Conservation (phyloP, 345 rosid genomes). For the Eucalyptus marginata region DNA sequence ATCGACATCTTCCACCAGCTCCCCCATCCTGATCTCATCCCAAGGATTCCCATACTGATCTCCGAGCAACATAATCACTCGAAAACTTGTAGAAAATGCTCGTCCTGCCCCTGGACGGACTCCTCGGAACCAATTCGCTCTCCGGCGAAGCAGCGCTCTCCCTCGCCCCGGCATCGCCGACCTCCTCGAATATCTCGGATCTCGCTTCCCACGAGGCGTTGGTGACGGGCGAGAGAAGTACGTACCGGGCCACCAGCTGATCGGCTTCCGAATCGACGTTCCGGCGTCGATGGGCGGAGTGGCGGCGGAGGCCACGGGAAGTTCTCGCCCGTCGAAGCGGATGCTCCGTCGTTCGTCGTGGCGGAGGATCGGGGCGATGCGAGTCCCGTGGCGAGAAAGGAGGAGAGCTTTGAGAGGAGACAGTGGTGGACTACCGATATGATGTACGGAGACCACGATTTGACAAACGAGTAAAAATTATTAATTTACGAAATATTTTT, state of each 20-base stretch:
- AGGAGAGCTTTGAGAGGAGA: too few relatives aligned
- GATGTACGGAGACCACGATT: neutral
- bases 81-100: too few relatives aligned
- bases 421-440: too few relatives aligned
- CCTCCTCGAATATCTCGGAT: too few relatives aligned
- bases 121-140: too few relatives aligned
- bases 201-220: too few relatives aligned
- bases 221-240: too few relatives aligned
- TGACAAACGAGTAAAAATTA: too few relatives aligned
- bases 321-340: neutral
- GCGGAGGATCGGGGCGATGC: neutral
- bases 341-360: neutral
- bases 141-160: too few relatives aligned
- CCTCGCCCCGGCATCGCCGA: too few relatives aligned
- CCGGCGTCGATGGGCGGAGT: conserved; percentile 55
- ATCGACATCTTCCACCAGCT: conserved; percentile 81
- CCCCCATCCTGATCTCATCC: conserved; percentile 28
- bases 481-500: too few relatives aligned
- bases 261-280: conserved; percentile 58
- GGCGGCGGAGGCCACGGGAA: neutral
- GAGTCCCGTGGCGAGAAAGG: neutral
- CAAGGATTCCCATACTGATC: conserved; percentile 82
- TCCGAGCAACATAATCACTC: neutral
- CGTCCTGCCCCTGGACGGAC: too few relatives aligned
- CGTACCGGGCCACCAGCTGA: neutral